Evolutionary conservation across 1,284 basidiomycete genomes (phyloP), one percentile per base, ranked within the genome.

Genomic region (Cerioporus squamosus): DNA sequence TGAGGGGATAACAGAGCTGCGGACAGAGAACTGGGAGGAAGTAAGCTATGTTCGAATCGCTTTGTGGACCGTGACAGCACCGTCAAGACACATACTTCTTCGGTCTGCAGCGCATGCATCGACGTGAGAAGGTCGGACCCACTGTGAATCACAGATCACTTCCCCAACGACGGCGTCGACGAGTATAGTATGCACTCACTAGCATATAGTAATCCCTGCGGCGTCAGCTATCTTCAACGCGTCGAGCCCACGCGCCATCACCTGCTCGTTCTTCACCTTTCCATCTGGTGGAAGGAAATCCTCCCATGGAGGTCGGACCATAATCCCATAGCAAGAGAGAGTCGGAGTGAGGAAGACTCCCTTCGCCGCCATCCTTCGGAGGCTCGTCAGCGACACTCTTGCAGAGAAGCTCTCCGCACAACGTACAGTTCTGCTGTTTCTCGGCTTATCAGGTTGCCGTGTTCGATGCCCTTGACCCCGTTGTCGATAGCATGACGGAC

Each of bases 331-430:
- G 62, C 76, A 72, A n/a, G 72, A 71, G 8, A 81, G 68, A 0
- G 81, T 82, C 5, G 81, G 81, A 0, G 80, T 81, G 7, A 79
- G 68, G 65, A 70, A 77, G 36, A 80, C 69, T 15, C 72, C 75
- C 49, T 73, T 73, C 44, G 71, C 65, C 1, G 74, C 76, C 76
- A 80, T 75, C 17, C 68, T 70, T 18, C n/a, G 20, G 5, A 20
- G n/a, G 18, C 33, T 36, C 33, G 24, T 50, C 8, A 51, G 48
- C n/a, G n/a, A 9, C 24, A 22, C 9, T n/a, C n/a, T 17, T 18
- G 40, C 22, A 18, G 40, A n/a, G 3, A 22, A 20, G 40, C 9
- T 10, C 18, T 18, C 18, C 15, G 24, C 31, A 5, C 12, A 5
- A 51, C 65, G 40, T 36, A 68, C 63, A 66, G 46, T 33, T 68